Base-by-base conservation (phyloP, 2,329 filamentous ascomycete genomes). In the Diaporthe vaccinii region DNA sequence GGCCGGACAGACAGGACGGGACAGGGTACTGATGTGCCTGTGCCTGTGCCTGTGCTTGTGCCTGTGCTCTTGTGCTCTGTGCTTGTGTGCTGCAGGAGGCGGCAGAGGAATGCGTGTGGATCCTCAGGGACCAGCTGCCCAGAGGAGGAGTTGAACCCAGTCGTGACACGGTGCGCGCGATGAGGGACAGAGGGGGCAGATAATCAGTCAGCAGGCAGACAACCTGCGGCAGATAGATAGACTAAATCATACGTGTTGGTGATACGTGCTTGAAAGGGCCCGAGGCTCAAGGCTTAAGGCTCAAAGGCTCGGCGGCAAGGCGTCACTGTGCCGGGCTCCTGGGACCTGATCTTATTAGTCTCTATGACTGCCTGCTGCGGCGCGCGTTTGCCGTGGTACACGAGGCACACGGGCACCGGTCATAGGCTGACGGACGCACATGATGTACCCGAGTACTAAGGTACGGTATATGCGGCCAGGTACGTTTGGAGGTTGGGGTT, bases 311-410 rank as follows among this genome's bases (percentile, higher is more conserved):
- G 39, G 39, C 59, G 58, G 39, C 59, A 65, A 68, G 46, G 31
- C 62, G 31, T 53, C 46, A 39, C 46, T 39, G 62, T 68, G 62
- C 65, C 46, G 46, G 46, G 22, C 31, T 53, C 6, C 65, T 68
- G 65, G 65, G 65, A 68, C 65, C 65, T 41, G 65, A 68, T 53
- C 31, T 68, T 68, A 53, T 53, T 68, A 68, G 65, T 25, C 46
- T 39, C 22, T 22, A 7, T 17, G 22, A 25, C 28, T 31, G 22
- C n/a, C 15, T 41, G n/a, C 39, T 41, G 59, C 39, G 34, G 57
- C 57, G 53, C 53, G 53, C 53, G 34, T 59, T 59, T 39, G 57
- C 57, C 57, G 31, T 59, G 20, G 28, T 7, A 57, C 53, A 34
- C 17, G 20, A 34, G 28, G 34, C 31, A 59, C 34, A 39, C 59